These are phyloP conservation scores for Schizonepeta tenuifolia DNA, from an alignment of 257 asterid species.

Conservation along the genomic window DNA sequence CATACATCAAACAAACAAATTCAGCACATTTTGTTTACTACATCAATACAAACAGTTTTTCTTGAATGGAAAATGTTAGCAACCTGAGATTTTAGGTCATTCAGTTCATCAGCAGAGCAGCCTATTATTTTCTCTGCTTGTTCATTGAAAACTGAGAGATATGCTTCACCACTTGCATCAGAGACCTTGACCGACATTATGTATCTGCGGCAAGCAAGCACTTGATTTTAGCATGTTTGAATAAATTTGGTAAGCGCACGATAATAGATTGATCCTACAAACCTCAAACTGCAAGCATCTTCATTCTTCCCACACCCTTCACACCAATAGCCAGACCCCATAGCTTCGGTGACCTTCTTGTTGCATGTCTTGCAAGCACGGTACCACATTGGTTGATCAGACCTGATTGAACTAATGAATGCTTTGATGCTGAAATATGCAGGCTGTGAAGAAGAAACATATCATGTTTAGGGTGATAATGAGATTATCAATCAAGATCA, in stretches of 20 bases:
- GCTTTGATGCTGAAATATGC: constrained; percentile 72
- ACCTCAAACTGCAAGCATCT: constrained; percentile 72
- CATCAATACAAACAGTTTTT: background rate
- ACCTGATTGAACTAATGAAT: constrained; percentile 66
- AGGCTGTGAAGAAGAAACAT: constrained; percentile 54
- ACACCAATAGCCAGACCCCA: constrained; percentile 90
- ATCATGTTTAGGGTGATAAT: background rate
- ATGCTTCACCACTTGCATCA: constrained; percentile 92
- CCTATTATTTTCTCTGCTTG: constrained; percentile 84
- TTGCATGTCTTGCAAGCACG: constrained; percentile 89
- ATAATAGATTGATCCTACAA: background rate
- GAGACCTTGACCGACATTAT: constrained; percentile 69
- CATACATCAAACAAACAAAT: background rate
- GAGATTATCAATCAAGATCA: background rate
- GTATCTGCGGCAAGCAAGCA: constrained; percentile 49
- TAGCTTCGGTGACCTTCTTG: constrained; percentile 87
- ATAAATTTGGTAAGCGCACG: background rate
- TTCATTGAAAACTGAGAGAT: constrained; percentile 69
- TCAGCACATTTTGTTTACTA: background rate
- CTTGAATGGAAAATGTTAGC: background rate
- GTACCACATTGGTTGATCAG: constrained; percentile 95
- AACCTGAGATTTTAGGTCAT: constrained; percentile 70
- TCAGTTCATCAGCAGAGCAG: constrained; percentile 80
- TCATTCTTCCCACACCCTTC: constrained; percentile 76
- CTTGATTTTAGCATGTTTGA: background rate